Evolutionary conservation across 208 protist genomes (phyloP).

Genomic region (Wallacemonas sp.): DNA sequence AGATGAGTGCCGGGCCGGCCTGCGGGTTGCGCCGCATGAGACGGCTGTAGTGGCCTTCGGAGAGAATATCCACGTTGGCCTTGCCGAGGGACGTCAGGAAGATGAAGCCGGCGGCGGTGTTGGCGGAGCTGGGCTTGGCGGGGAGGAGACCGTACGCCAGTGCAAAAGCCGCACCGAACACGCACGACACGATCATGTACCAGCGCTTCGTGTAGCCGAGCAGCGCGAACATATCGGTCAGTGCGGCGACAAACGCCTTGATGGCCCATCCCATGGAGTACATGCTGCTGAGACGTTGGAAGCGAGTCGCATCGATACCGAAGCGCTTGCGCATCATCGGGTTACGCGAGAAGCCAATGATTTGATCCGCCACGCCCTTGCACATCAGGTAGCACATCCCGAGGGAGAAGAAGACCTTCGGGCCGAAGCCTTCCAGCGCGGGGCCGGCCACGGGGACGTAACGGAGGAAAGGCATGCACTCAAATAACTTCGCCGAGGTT

Average conservation of each 20-base stretch:
- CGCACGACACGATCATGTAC: conserved; percentile 51
- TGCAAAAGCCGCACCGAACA: conserved; percentile 33
- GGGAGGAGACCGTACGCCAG: conserved; percentile 50
- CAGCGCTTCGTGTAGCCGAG: conserved; percentile 76
- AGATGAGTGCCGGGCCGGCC: conserved; percentile 53
- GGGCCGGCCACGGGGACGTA: conserved; percentile 22
- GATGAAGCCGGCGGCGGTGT: conserved; percentile 37
- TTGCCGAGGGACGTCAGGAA: conserved; percentile 54
- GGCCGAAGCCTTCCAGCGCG: conserved; percentile 32
- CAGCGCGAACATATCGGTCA: conserved; percentile 63
- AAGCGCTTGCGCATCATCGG: conserved; percentile 54
- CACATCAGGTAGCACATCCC: conserved; percentile 26
- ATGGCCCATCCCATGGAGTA: conserved; percentile 54
- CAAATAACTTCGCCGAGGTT: conserved; percentile 21
- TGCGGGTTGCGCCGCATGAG: conserved; percentile 49
- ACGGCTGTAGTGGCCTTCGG: conserved; percentile 78
- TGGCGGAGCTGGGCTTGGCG: conserved; percentile 24
- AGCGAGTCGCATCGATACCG: conserved; percentile 27
- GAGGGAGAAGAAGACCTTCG: conserved; percentile 24
- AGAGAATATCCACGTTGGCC: conserved; percentile 77
- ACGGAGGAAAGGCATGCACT: conserved; percentile 18
- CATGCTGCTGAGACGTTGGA: conserved; percentile 47
- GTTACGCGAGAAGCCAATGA: conserved; percentile 29
- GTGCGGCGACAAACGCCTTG: conserved; percentile 54
- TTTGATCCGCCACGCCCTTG: conserved; percentile 34